Base-by-base conservation (phyloP, 768 basidiomycete genomes). In the Solioccasus polychromus region DNA sequence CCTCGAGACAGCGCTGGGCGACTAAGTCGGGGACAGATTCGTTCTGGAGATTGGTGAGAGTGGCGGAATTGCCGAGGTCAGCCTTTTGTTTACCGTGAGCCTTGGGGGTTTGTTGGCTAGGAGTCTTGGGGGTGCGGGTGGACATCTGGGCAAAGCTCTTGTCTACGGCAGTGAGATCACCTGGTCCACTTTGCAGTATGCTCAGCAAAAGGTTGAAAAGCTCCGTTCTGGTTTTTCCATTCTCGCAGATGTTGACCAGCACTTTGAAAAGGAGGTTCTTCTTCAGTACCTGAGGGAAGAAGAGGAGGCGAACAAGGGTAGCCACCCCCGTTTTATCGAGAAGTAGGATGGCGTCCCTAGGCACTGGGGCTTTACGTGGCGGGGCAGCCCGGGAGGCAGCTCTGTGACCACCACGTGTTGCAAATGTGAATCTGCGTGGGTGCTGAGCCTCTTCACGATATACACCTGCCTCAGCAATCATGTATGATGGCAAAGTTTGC, bases 221-320 rank as follows among this genome's bases (percentile, higher is more conserved):
- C 55, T 99, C 96, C 5, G 81, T 83, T 17, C 96, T 79, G 0
- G 95, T 93, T 59, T 87, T 90, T 3, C 82, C 72, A 62, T 99
- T 99, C 69, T 98, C 94, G 70, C 93, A 99, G 8, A 99, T 75
- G 62, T 98, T 95, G 52, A 92, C 85, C 28, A 99, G 81, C 2
- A 96, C 85, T 60, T 86, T 88, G 64, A 92, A 90, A 11, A 99
- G 75, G 19, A 88, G 68, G 39, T 79, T 85, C 70, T 92, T 93
- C 68, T 82, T 83, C 48, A 91, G 72, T 18, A 92, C 85, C 54
- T 96, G 91, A 4, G 96, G 96, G 77, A 92, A 96, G 76, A 99
- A 99, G 18, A 99, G 77, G 8, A 98, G 79, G 41, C 94, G 83
- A 32, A 97, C 83, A 15, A 99, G 81, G 19, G 86, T 84, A 0